Evolutionary conservation across 139 green algal genomes (phyloP), one percentile per base, ranked within the genome.

Genomic region (Monoraphidium neglectum): DNA sequence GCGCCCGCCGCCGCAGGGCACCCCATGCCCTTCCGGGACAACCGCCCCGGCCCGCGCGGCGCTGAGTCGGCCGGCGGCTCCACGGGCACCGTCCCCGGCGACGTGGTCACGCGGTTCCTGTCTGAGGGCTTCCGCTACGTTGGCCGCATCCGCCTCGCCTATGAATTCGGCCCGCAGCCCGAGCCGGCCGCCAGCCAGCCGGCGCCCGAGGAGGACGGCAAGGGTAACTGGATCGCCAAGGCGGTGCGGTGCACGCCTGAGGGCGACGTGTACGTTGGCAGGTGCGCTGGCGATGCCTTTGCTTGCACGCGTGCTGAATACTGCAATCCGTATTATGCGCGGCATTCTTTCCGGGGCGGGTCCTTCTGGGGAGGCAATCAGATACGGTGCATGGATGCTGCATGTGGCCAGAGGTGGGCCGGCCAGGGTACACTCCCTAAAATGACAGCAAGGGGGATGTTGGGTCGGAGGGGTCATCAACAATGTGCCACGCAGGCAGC

Each of bases 231-330:
- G 75, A 49, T 53, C 4, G 75, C 70, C 30, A 53, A 62, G 8
- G 66, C 75, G 15, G 32, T 80, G 54, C 59, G 75, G 13, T 80
- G 75, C 56, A 80, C 75, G 28, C 21, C 38, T 4, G 15, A 61
- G 10, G 75, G 75, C 33, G 75, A 80, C 40, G 66, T 80, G 8
- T 80, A 75, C 66, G 60, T 59, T 30, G 75, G 75, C 43, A 80
- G n/a, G 75, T 75, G 56, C 36, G 73, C 60, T 43, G 10, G 35
- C 10, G n/a, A n/a, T 5, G 33, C 4, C 40, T 54, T 5, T 43
- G 62, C 43, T 12, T 12, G 43, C 43, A 12, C 43, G 43, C 43
- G n/a, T n/a, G n/a, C n/a, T n/a, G n/a, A n/a, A n/a, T 12, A 12
- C 43, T 12, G 43, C 43, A 12, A 8, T 12, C 43, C 43, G 43